These are phyloP conservation scores for Alternaria arborescens DNA, from an alignment of 2,329 filamentous ascomycete genomes.

Conservation along the genomic window DNA sequence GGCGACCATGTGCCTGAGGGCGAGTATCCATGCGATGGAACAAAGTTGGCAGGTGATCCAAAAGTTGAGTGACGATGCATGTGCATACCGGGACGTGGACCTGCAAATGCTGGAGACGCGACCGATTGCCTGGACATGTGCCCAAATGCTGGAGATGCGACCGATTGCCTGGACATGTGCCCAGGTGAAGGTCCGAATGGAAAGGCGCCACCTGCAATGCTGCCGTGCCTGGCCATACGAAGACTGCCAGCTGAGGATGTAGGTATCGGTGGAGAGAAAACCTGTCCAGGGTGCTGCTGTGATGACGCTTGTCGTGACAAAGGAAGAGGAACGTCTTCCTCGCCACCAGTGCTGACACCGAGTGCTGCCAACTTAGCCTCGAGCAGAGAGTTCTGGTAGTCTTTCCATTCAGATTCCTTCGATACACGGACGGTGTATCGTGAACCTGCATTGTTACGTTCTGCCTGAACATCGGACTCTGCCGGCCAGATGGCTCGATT, in stretches of 20 bases:
- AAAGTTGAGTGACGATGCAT: constrained; percentile 78
- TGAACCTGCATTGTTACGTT: constrained; percentile 60
- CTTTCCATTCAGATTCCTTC: constrained; percentile 76
- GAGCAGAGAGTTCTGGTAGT: constrained; percentile 81
- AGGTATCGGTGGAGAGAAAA: constrained; percentile 85
- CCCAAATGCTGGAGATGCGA: constrained; percentile 73
- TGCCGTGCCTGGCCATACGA: constrained; percentile 64
- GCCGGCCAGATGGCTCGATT: constrained; percentile 75
- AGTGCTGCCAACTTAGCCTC: constrained; percentile 93
- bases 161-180: constrained; percentile 68
- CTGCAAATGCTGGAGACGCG: constrained; percentile 73
- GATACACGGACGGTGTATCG: constrained; percentile 71
- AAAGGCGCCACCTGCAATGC: constrained; percentile 66
- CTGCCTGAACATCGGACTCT: constrained; percentile 64
- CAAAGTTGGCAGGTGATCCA: constrained; percentile 72
- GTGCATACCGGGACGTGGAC: constrained; percentile 60
- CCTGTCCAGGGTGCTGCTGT: constrained; percentile 75
- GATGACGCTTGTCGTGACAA: constrained; percentile 77
- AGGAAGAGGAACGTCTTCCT: constrained; percentile 67
- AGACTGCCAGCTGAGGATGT: constrained; percentile 80
- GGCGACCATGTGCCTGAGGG: constrained; percentile 56
- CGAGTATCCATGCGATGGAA: constrained; percentile 66
- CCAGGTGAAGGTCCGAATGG: constrained; percentile 63
- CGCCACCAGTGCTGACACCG: constrained; percentile 82
- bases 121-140: constrained; percentile 70